Percentiles rank a stretch among this genome's conserved stretches.
Evolutionary conservation across 306 rosid genomes (phyloP).

Genomic region (Castanea mollissima): DNA sequence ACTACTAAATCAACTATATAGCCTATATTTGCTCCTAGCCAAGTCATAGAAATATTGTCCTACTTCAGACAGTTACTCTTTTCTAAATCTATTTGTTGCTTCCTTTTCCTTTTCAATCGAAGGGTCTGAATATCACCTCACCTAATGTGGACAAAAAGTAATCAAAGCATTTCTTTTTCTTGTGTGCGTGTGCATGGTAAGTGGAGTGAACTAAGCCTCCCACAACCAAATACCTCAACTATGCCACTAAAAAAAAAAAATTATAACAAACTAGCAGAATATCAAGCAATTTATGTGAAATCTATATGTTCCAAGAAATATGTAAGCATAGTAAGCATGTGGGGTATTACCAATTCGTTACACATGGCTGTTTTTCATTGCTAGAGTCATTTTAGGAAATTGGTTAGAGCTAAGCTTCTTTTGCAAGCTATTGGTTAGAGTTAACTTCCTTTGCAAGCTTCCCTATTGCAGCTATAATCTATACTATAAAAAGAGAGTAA

Average conservation of each 20-base stretch:
- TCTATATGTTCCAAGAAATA: slow-evolving; percentile 21
- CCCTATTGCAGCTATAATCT: too few relatives aligned
- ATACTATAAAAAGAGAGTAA: too few relatives aligned
- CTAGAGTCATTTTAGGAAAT: too few relatives aligned
- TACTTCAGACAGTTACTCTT: slow-evolving; percentile 2
- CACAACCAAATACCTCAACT: slow-evolving; percentile 13
- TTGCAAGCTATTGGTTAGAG: too few relatives aligned
- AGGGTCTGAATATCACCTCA: neutral
- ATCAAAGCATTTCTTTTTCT: neutral
- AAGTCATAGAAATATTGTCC: neutral
- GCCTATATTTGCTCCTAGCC: neutral
- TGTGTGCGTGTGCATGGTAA: too few relatives aligned
- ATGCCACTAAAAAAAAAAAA: slow-evolving; percentile 13
- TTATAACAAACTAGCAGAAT: neutral
- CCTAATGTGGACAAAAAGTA: neutral
- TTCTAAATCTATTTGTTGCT: neutral
- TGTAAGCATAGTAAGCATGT: slow-evolving; percentile 65
- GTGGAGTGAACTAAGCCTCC: neutral
- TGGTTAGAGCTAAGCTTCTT: too few relatives aligned
- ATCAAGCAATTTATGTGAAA: slow-evolving; percentile 20
- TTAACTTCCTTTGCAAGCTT: too few relatives aligned
- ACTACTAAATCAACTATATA: neutral
- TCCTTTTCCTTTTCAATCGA: neutral
- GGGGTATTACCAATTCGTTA: too few relatives aligned
- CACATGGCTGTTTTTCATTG: too few relatives aligned